Percentiles rank a stretch among this genome's conserved stretches.
These are phyloP conservation scores for Carex cristatella DNA, from an alignment of 176 grass and related monocot species.

Conservation along the genomic window DNA sequence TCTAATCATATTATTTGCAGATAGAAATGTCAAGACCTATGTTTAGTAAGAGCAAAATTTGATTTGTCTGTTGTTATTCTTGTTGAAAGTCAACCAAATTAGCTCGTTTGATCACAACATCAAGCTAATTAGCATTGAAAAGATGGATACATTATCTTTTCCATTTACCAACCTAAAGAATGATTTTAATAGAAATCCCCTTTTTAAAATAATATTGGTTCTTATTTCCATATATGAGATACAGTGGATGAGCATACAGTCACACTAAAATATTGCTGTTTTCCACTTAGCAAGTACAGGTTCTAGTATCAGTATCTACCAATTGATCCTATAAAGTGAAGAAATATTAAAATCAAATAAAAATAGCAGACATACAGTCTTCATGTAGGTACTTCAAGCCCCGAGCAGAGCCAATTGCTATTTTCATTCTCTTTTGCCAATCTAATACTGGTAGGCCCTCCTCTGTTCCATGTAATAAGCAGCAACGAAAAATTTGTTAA, in stretches of 20 bases:
- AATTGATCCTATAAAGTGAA: neutral
- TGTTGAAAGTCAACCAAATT: neutral
- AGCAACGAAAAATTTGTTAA: neutral
- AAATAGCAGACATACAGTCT: constrained; percentile 57
- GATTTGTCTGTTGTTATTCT: neutral
- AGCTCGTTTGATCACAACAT: neutral
- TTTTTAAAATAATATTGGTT: neutral
- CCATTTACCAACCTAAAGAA: neutral
- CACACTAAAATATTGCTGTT: neutral
- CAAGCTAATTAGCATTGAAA: neutral
- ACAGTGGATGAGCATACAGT: neutral
- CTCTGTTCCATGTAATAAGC: neutral
- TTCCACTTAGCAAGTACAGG: neutral
- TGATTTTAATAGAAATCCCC: neutral
- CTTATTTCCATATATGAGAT: neutral
- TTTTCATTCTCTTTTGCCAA: constrained; percentile 73
- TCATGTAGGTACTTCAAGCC: constrained; percentile 83
- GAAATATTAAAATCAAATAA: neutral
- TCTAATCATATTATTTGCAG: neutral
- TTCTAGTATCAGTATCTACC: neutral
- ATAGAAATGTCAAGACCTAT: neutral
- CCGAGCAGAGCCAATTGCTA: constrained; percentile 71
- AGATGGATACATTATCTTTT: too few relatives aligned
- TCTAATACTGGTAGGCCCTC: constrained; percentile 51
- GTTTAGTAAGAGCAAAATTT: neutral